These are phyloP conservation scores for Fusarium dimerum DNA, from an alignment of 2,329 filamentous ascomycete species.

Conservation along the genomic window DNA sequence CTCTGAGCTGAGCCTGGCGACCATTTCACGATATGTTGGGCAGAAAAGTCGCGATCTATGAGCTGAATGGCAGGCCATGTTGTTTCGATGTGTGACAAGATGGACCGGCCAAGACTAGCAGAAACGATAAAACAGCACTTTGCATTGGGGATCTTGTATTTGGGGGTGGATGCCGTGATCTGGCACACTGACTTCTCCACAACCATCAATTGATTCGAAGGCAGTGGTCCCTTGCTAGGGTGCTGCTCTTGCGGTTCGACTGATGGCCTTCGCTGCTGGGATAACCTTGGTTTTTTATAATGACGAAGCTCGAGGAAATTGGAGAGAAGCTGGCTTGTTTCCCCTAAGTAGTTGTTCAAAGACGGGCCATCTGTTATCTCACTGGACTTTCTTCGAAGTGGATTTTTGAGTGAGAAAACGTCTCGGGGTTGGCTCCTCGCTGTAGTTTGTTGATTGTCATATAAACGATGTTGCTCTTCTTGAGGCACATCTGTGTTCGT, in stretches of 20 bases:
- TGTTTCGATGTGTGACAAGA: conserved; percentile 53
- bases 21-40: conserved; percentile 39
- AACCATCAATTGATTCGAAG: neutral
- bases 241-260: neutral
- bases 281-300: conserved; percentile 27
- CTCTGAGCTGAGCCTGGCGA: conserved; percentile 27
- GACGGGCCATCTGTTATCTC: conserved; percentile 6
- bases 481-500: neutral
- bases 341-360: conserved; percentile 17
- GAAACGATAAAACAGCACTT: conserved; percentile 51
- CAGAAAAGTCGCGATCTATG: conserved; percentile 61
- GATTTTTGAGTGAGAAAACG: conserved; percentile 1
- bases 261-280: neutral
- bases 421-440: neutral
- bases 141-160: conserved; percentile 11
- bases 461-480: too few species aligned
- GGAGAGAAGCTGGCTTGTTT: conserved; percentile 31
- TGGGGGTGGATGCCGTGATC: conserved; percentile 15
- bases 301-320: conserved; percentile 35
- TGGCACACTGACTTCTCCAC: neutral
- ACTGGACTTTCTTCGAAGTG: conserved; percentile 7
- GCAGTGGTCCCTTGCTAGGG: neutral
- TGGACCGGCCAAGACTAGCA: conserved; percentile 43
- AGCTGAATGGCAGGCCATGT: conserved; percentile 52
- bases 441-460: neutral